phyloP scores from a whole-genome alignment of 352 stramenopile species.

The Phytophthora sansomeana region DNA sequence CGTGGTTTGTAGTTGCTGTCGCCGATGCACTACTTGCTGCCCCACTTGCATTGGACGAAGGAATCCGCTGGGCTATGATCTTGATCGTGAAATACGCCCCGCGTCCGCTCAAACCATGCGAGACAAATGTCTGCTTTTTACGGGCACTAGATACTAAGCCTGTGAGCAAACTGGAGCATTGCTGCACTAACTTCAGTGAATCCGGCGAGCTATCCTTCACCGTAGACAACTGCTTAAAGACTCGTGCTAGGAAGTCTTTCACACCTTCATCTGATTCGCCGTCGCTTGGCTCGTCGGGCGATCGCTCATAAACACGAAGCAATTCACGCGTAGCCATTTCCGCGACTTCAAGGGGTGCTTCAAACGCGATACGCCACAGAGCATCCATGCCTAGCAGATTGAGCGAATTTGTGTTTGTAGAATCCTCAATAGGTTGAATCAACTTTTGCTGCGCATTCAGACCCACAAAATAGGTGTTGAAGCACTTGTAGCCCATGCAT shows the following conservation, averaged over 20 bases:
- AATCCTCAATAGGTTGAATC: conserved; percentile 30
- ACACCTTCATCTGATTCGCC: conserved; percentile 43
- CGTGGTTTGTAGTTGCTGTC: conserved; percentile 32
- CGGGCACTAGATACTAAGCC: conserved; percentile 68
- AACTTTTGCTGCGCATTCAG: conserved; percentile 72
- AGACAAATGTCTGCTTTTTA: conserved; percentile 59
- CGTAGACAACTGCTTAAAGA: conserved; percentile 74
- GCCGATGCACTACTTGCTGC: conserved; percentile 17
- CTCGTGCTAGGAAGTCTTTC: conserved; percentile 85
- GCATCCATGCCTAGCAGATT: conserved; percentile 81
- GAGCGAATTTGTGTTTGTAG: conserved; percentile 32
- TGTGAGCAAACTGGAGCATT: conserved; percentile 76
- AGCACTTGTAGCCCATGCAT: conserved; percentile 85
- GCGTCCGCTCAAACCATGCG: conserved; percentile 75
- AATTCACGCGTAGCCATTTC: conserved; percentile 82
- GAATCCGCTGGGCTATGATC: conserved; percentile 81
- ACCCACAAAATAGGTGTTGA: conserved; percentile 87
- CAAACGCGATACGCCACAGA: conserved; percentile 85
- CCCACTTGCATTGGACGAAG: conserved; percentile 48
- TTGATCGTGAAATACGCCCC: conserved; percentile 85
- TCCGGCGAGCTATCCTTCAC: conserved; percentile 58
- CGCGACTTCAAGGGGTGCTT: conserved; percentile 78
- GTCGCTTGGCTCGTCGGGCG: conserved; percentile 40
- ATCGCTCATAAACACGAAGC: conserved; percentile 81
- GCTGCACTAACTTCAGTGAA: conserved; percentile 76